Base-by-base conservation (phyloP, 495 filamentous ascomycete genomes). In the Staphylotrichum longicolle region DNA sequence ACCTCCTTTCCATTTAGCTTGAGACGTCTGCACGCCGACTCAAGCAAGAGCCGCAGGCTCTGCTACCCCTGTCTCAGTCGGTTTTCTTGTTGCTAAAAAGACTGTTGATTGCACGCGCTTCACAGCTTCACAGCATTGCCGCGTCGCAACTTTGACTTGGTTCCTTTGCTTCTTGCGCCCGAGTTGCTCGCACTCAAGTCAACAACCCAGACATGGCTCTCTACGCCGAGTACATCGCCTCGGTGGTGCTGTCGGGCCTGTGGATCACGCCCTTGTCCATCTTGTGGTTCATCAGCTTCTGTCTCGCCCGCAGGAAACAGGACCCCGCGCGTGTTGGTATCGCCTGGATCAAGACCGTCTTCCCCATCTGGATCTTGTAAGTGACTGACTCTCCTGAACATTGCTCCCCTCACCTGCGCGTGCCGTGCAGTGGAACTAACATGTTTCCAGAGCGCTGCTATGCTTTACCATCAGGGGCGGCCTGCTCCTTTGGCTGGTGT, bases 291-390 rank as follows among this genome's bases (percentile, higher is more conserved):
- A 47, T 70, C 46, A 57, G 51, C 55, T 44, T 72, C n/a, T 62
- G 58, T 20, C 37, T 51, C 20, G 68, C 58, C 3, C 70, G 58
- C 33, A 57, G 65, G 8, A 58, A 62, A 3, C 8, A 39, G 5
- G 70, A 72, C 52, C 68, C 68, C 0, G 70, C 68, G 0, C 63
- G 70, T 0, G 34, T 41, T 12, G 65, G 60, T 34, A n/a, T 72
- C 40, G 33, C 53, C 12, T 72, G 68, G 68, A 32, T 68, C 15
- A 70, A 70, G 46, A 55, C 49, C 3, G 46, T 58, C 34, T 67
- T 40, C 50, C 59, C 66, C 3, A n/a, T 70, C 12, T 64, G 59
- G 61, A 54, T 63, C 9, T 0, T 63, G 68, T 72, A 62, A 60
- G 68, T 27, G 20, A 27, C 20, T 27, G 20, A 27, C 20, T 27